A percentile compares a stretch with the other conserved stretches of the same genome.
phyloP scores from a whole-genome alignment of 1,284 basidiomycete genomes.

The Pascua sp. region DNA sequence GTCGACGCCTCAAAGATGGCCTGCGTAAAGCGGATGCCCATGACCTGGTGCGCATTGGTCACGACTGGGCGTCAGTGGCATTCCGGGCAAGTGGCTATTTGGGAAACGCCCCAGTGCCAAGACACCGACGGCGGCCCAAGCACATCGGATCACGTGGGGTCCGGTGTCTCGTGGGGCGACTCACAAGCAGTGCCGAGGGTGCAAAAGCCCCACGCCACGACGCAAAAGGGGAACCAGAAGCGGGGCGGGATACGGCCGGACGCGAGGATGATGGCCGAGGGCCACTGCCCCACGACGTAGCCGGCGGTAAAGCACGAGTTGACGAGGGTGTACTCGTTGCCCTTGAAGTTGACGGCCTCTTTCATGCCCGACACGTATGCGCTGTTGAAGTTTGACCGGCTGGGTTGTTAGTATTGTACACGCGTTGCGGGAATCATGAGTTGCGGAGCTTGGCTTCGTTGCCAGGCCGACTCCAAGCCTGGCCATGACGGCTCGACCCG shows the following conservation, averaged over 20 bases:
- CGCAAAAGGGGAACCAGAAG: conserved; percentile 42
- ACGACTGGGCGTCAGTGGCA: conserved; percentile 17
- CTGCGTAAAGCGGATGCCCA: conserved; percentile 34
- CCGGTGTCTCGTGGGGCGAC: no score
- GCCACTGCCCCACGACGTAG: conserved; percentile 38
- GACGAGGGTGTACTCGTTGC: conserved; percentile 29
- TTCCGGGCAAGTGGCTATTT: no score
- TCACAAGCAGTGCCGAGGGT: conserved; percentile 21
- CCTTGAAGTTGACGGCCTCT: conserved; percentile 25
- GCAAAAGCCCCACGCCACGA: conserved; percentile 32
- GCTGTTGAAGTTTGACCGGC: conserved; percentile 10
- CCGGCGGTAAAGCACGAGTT: conserved; percentile 36
- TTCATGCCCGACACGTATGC: conserved; percentile 37
- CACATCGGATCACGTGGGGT: no score
- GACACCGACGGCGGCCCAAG: no score
- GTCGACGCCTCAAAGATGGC: conserved; percentile 38
- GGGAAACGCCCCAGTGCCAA: no score
- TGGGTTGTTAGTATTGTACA: not conserved
- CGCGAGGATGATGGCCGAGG: conserved; percentile 34
- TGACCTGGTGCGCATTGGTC: conserved; percentile 30
- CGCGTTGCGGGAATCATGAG: no score
- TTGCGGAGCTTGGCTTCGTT: no score
- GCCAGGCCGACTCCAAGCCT: no score
- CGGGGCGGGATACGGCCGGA: conserved; percentile 35
- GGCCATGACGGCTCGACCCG: no score